These are phyloP conservation scores for Lachancea sp. DNA, from an alignment of 805 yeast species.

Conservation along the genomic window DNA sequence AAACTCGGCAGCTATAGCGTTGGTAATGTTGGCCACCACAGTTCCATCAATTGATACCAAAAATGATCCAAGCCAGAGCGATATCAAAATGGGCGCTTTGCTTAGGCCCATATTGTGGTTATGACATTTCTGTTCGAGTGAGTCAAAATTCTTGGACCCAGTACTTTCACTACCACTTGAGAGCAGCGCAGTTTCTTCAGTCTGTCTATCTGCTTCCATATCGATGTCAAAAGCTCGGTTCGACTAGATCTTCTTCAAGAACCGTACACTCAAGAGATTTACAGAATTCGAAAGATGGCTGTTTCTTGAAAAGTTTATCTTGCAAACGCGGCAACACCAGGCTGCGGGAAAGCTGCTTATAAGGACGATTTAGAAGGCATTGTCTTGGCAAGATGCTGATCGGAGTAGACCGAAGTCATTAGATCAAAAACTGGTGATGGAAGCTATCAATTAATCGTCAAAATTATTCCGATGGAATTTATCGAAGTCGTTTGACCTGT, in stretches of 20 bases:
- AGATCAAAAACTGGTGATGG: too few species aligned
- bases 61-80: constrained; percentile 44
- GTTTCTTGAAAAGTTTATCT: too few species aligned
- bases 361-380: not conserved
- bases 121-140: constrained; percentile 22
- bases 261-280: too few species aligned
- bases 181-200: not conserved
- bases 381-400: not conserved
- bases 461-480: not conserved
- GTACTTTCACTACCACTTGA: not conserved
- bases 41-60: constrained; percentile 42
- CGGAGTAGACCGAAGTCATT: too few species aligned
- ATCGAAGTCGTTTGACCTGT: not conserved
- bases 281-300: too few species aligned
- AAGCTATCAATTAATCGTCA: not conserved
- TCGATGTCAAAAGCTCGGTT: not conserved
- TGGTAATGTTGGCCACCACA: constrained; percentile 44
- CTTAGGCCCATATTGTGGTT: constrained; percentile 24
- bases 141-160: constrained; percentile 2
- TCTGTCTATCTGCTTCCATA: not conserved
- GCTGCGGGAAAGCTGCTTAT: too few species aligned
- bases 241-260: too few species aligned
- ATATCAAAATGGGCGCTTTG: constrained; percentile 29
- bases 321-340: too few species aligned
- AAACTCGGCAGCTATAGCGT: constrained; percentile 42